Conservation (phyloP, 2,329 filamentous ascomycete species). For the Fusarium kyushuense region DNA sequence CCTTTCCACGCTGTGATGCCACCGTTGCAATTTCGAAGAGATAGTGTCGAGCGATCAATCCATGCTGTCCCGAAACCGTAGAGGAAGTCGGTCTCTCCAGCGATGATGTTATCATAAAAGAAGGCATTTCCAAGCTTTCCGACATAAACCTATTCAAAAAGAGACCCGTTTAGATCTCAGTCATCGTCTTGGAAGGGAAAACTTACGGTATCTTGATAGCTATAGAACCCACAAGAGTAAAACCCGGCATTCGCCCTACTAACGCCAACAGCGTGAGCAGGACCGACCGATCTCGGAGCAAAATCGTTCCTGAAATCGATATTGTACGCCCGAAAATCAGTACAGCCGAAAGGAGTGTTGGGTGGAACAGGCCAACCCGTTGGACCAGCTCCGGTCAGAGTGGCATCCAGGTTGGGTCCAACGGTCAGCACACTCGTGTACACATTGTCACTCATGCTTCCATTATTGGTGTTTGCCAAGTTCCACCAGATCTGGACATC, state of each 20-base stretch:
- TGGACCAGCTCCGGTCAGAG: slow-evolving; percentile 70
- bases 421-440: slow-evolving; percentile 72
- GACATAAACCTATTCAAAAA: slow-evolving; percentile 64
- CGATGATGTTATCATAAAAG: slow-evolving; percentile 70
- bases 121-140: slow-evolving; percentile 76
- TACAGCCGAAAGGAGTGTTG: slow-evolving; percentile 72
- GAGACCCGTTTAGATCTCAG: background rate
- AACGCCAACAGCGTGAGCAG: slow-evolving; percentile 69
- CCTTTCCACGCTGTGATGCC: slow-evolving; percentile 77
- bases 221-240: slow-evolving; percentile 74
- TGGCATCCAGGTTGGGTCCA: slow-evolving; percentile 72
- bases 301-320: slow-evolving; percentile 74
- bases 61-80: slow-evolving; percentile 76
- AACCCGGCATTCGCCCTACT: slow-evolving; percentile 75
- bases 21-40: slow-evolving; percentile 71
- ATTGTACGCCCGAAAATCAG: slow-evolving; percentile 74
- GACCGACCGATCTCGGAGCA: slow-evolving; percentile 63
- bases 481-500: slow-evolving; percentile 70
- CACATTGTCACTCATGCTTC: slow-evolving; percentile 67
- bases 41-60: slow-evolving; percentile 65
- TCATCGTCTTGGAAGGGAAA: fast-evolving
- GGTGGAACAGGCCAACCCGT: slow-evolving; percentile 71
- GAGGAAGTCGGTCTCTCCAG: slow-evolving; percentile 75
- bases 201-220: slow-evolving; percentile 73
- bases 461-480: slow-evolving; percentile 61